phyloP scores from a whole-genome alignment of 345 rosid species.

The Gossypium longicalyx region DNA sequence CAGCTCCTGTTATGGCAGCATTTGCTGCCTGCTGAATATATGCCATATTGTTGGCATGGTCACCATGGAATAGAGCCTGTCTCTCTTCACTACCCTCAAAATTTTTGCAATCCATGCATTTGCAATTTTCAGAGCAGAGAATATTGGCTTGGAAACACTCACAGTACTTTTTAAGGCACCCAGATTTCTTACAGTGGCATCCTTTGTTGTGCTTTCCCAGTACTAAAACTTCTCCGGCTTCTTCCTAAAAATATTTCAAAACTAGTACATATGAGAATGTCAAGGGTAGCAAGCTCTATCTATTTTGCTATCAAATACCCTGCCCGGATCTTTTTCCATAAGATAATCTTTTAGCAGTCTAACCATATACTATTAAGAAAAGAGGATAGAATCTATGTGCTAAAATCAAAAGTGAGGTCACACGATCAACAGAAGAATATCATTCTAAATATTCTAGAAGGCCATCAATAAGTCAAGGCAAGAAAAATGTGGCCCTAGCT shows the following conservation, averaged over 20 bases:
- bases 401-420: background rate
- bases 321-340: background rate
- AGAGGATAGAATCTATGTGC: background rate
- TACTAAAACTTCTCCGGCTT: constrained; percentile 59
- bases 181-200: constrained; percentile 98
- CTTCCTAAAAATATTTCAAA: constrained; percentile 53
- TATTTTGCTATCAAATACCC: background rate
- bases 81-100: constrained; percentile 99
- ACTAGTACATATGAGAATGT: background rate
- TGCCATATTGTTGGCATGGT: constrained; percentile 76
- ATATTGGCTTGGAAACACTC: constrained; percentile 98
- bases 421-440: background rate
- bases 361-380: background rate
- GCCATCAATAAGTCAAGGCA: background rate
- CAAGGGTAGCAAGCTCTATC: background rate
- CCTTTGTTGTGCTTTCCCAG: constrained; percentile 97
- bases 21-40: constrained; percentile 98
- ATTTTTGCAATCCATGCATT: constrained; percentile 97
- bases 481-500: background rate
- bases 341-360: background rate
- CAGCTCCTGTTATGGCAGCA: constrained; percentile 98
- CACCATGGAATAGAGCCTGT: constrained; percentile 90
- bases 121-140: constrained; percentile 95
- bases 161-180: constrained; percentile 97
- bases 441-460: background rate